Evolutionary conservation across 805 yeast genomes (phyloP), one percentile per base, ranked within the genome.

Genomic region (Kodamaea neixiangensis): DNA sequence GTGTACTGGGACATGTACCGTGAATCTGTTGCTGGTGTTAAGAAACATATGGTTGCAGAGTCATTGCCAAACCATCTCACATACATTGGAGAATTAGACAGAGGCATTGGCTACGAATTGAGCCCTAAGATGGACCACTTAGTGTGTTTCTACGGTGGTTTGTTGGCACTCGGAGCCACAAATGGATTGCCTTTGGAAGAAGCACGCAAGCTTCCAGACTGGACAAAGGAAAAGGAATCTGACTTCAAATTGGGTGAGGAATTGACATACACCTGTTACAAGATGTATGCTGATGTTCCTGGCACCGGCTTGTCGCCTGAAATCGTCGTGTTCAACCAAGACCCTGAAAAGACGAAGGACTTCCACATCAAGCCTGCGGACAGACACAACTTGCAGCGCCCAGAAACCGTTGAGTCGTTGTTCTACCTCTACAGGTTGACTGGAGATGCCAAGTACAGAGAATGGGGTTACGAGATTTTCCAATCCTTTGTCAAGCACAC

Each of bases 371-470:
- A 87, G 64, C 84, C 83, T 6, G 65, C 69, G 13, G 97, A 92
- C 66, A 79, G 76, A 47, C 97, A 92, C 67, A 90, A 90, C 66
- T 72, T 92, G 54, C 97, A 91, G 71, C 78, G 97, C 58, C 97
- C 97, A 1, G 97, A 92, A 67, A 89, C 97, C 2, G 96, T 91
- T 1, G 97, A 92, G 69, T 85, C 96, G 1, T 73, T 92, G 40
- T 92, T 86, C 74, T 79, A 87, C 57, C 71, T 92, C 55, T 92
- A 85, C 71, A 82, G 91, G 58, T 74, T 90, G 57, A 88, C 96
- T 1, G 85, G 86, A 21, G 94, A 91, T 62, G 81, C 80, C 33
- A 86, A 86, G 61, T 91, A 89, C 66, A 80, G 97, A 59, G 79
- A 84, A 62, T 90, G 96, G 91, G 97, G 97, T 7, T 87, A 86